Evolutionary conservation across 176 grass and related monocot genomes (phyloP), one percentile per base, ranked within the genome.

Genomic region (Puya raimondii): DNA sequence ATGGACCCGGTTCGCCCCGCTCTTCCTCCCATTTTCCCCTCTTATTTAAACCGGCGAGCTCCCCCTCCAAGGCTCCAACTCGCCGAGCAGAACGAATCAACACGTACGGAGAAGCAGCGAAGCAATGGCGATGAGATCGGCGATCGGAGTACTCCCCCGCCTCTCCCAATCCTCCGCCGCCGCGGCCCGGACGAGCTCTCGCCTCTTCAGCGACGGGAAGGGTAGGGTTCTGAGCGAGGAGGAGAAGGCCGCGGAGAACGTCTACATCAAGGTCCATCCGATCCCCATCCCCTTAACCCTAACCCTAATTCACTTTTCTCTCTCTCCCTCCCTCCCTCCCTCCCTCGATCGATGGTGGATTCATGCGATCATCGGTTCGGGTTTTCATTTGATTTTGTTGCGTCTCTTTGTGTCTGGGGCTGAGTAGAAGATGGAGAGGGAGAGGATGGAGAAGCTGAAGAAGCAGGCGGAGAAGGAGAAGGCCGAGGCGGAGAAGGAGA

Each of bases 161-260:
- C 17, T 61, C 17, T 61, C 56, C 17, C 56, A 2, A 20, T 61
- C 56, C 8, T 16, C n/a, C 1, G 7, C 16, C n/a, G 56, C 17
- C 6, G 56, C 6, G 8, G 10, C 7, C 56, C 14, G 56, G 56
- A 61, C 17, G 56, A 61, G 56, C 56, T 61, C n/a, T 61, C 56
- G 56, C 1, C 16, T 61, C 56, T 61, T 61, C 56, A 61, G 17
- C 56, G n/a, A 61, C 56, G 56, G 56, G 17, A 61, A 61, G 56
- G 85, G 83, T 51, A 96, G 77, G 92, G 88, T 96, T 47, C 83
- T 96, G 68, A 4, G 92, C 78, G 88, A 96, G 77, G 92, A 96
- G 80, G 90, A 93, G 86, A 93, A 81, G 76, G 83, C 86, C 11
- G 86, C 90, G 42, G 83, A 89, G 78, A 91, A 78, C 80, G 69